Percentiles rank a stretch among this genome's conserved stretches.
These are phyloP conservation scores for Dryas alaskensis DNA, from an alignment of 306 rosid genomes.

Conservation along the genomic window DNA sequence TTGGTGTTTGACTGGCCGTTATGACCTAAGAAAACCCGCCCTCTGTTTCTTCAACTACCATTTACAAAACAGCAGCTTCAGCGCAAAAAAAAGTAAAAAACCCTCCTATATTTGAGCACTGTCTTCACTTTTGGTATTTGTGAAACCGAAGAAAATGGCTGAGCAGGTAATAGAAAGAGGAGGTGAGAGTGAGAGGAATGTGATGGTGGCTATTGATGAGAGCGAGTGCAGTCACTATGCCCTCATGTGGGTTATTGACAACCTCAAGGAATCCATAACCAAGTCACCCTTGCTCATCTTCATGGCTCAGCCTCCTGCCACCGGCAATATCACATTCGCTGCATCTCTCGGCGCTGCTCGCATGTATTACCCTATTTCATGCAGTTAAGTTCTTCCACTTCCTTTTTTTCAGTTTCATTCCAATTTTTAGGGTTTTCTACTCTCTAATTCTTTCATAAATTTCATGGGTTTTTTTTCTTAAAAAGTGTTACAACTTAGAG, in stretches of 20 bases:
- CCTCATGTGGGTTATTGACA: constrained; percentile 46
- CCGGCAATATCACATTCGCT: constrained; percentile 24
- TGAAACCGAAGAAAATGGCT: constrained; percentile 5
- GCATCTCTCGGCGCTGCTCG: constrained; percentile 47
- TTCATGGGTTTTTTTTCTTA: no score
- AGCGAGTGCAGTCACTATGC: constrained; percentile 45
- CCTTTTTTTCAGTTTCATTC: no score
- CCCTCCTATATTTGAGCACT: no score
- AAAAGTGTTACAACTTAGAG: no score
- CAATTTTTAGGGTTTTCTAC: no score
- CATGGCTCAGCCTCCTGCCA: constrained; percentile 43
- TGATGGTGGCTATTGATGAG: constrained; percentile 57
- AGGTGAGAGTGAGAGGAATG: constrained; percentile 29
- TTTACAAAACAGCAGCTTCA: not conserved
- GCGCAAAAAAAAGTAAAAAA: no score
- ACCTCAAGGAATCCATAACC: constrained; percentile 41
- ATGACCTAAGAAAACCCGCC: not conserved
- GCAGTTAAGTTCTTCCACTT: constrained; percentile 38
- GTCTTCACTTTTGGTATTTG: no score
- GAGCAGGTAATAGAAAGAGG: not conserved
- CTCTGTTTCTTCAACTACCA: constrained; percentile 23
- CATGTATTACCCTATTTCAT: constrained; percentile 27
- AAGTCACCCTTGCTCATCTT: constrained; percentile 32
- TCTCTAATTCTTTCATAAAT: not conserved
- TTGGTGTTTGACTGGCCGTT: constrained; percentile 33